A percentile compares a stretch with the other conserved stretches of the same genome.
Evolutionary conservation across 2,329 filamentous ascomycete species (phyloP).

Genomic region (Fusarium udum): DNA sequence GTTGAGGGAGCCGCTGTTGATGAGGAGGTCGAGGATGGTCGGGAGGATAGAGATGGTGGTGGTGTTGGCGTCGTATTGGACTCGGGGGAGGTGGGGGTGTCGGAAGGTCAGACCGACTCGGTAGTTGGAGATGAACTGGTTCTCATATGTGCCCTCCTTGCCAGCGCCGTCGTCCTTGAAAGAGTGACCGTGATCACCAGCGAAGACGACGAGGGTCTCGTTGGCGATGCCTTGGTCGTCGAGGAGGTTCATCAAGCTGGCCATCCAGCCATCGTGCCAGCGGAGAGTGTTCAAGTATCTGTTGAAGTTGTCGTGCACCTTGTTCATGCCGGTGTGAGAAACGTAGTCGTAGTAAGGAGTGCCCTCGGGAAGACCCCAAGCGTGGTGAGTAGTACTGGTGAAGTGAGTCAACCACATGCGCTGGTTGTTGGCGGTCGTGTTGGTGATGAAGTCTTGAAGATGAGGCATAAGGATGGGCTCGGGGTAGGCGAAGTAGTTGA

Average conservation of each 20-base stretch:
- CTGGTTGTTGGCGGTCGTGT: constrained; percentile 47
- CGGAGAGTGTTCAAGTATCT: constrained; percentile 48
- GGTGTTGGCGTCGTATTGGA: constrained; percentile 46
- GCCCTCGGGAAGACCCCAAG: constrained; percentile 40
- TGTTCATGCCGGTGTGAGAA: constrained; percentile 38
- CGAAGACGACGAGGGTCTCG: constrained; percentile 48
- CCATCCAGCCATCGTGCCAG: constrained; percentile 48
- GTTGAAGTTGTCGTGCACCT: constrained; percentile 45
- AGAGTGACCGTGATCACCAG: constrained; percentile 49
- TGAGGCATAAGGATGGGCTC: constrained; percentile 46
- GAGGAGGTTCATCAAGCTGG: constrained; percentile 45
- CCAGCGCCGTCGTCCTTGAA: constrained; percentile 48
- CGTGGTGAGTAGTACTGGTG: constrained; percentile 51
- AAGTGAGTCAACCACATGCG: constrained; percentile 50
- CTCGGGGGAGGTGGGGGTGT: constrained; percentile 46
- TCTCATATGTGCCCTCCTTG: constrained; percentile 47
- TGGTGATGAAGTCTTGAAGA: constrained; percentile 46
- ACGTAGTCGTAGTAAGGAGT: constrained; percentile 38
- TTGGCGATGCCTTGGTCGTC: constrained; percentile 47
- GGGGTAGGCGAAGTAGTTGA: constrained; percentile 50
- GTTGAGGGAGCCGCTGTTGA: constrained; percentile 47
- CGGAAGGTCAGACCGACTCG: constrained; percentile 48
- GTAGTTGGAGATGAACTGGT: constrained; percentile 44
- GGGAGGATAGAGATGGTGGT: constrained; percentile 48
- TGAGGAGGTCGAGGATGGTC: constrained; percentile 48